A percentile compares a stretch with the other conserved stretches of the same genome.
Conservation (phyloP, 1,284 basidiomycete species). For the Ceratobasidium sp. region DNA sequence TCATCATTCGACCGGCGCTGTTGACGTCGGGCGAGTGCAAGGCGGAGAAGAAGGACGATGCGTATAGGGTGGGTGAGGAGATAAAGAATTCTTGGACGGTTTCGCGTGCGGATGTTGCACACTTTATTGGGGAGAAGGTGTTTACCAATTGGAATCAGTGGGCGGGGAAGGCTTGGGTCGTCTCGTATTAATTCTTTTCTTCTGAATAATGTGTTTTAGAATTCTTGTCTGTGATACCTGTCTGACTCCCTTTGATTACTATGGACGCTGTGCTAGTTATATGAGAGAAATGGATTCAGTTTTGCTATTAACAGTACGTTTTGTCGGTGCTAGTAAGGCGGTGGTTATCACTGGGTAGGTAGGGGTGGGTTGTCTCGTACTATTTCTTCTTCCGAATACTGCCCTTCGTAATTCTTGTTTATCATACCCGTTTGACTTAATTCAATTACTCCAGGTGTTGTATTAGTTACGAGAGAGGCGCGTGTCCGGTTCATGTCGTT, state of each 20-base stretch:
- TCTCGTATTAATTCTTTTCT: constrained; percentile 33
- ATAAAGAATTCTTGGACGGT: constrained; percentile 65
- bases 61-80: constrained; percentile 57
- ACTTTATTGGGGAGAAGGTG: constrained; percentile 70
- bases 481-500: no score
- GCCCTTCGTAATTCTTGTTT: no score
- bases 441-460: no score
- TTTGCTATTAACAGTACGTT: no score
- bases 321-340: no score
- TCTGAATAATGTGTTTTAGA: no score
- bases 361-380: constrained; percentile 54
- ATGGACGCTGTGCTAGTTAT: no score
- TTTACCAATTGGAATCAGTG: constrained; percentile 67
- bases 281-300: no score
- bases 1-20: constrained; percentile 70
- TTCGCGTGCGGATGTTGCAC: constrained; percentile 72
- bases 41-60: constrained; percentile 58
- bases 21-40: constrained; percentile 70
- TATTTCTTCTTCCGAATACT: background rate
- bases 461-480: no score
- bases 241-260: no score
- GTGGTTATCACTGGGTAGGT: constrained; percentile 65
- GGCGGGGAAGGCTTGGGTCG: constrained; percentile 59
- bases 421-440: no score
- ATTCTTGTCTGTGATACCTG: no score